Conservation (phyloP, 441 rosid genomes). For the Aquilaria agallochum region DNA sequence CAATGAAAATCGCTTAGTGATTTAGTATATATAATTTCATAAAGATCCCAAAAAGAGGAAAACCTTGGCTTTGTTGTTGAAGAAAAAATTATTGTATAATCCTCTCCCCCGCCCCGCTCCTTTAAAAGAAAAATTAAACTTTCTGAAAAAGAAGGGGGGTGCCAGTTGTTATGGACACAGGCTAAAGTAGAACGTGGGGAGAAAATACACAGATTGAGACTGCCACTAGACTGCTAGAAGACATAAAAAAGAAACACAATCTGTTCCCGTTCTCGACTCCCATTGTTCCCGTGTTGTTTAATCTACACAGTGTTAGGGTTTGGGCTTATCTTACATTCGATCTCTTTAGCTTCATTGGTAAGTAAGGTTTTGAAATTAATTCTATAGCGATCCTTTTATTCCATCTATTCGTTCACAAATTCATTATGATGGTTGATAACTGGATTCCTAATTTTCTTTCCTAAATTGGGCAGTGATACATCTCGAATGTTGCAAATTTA, state of each 20-base stretch:
- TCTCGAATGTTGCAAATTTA: background rate
- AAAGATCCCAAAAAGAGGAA: too few species aligned
- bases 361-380: background rate
- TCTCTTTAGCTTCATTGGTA: background rate
- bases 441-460: background rate
- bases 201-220: background rate
- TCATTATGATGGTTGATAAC: background rate
- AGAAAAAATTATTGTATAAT: too few species aligned
- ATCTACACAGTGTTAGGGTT: constrained; percentile 16
- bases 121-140: too few species aligned
- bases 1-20: too few species aligned
- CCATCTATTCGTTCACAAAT: background rate
- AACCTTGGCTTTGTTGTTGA: too few species aligned
- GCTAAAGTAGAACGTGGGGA: background rate
- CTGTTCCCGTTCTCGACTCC: constrained; percentile 9
- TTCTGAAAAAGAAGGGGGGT: too few species aligned
- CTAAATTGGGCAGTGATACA: background rate
- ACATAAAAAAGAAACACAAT: constrained; percentile 19
- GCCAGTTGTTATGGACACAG: too few species aligned
- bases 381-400: constrained; percentile 4
- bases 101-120: too few species aligned
- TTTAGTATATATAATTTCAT: too few species aligned
- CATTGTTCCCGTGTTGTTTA: constrained; percentile 20
- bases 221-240: constrained; percentile 14
- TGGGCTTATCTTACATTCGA: background rate